A percentile compares a stretch with the other conserved stretches of the same genome.
Conservation (phyloP, 768 basidiomycete genomes). For the Phaeotremella skinneri region DNA sequence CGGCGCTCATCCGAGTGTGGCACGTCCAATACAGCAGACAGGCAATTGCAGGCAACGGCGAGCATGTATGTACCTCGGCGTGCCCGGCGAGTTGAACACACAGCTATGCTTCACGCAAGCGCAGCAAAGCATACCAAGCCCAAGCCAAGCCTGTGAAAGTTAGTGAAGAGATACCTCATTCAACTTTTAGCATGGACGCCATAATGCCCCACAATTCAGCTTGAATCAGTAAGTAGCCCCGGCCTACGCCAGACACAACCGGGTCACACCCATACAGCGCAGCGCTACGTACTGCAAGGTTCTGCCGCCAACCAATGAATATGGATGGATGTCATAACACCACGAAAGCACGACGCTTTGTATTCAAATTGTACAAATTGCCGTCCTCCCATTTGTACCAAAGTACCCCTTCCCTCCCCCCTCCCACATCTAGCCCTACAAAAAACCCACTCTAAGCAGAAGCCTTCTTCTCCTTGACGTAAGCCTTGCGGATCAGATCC, state of each 20-base stretch:
- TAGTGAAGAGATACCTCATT: too few species aligned
- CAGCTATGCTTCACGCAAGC: too few species aligned
- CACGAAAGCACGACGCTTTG: neutral
- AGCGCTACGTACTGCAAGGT: too few species aligned
- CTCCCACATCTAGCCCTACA: neutral
- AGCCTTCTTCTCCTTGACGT: slow-evolving; percentile 54
- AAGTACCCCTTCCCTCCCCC: neutral
- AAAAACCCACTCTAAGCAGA: slow-evolving; percentile 36
- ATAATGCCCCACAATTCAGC: neutral
- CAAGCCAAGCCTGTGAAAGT: too few species aligned
- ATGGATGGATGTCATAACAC: neutral
- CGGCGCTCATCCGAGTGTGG: neutral
- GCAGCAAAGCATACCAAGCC: neutral
- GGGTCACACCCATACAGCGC: too few species aligned
- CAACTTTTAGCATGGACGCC: too few species aligned
- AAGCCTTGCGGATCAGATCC: slow-evolving; percentile 57
- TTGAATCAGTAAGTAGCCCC: neutral
- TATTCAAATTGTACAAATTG: neutral
- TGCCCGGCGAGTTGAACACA: too few species aligned
- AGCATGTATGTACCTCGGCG: too few species aligned
- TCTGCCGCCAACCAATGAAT: too few species aligned
- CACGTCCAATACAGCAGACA: neutral
- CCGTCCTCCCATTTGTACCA: neutral
- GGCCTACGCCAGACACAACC: neutral
- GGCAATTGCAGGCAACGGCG: too few species aligned